Percentiles rank a stretch among this genome's conserved stretches.
phyloP scores from a whole-genome alignment of 805 yeast genomes.

The Jamesozyma lodderae region DNA sequence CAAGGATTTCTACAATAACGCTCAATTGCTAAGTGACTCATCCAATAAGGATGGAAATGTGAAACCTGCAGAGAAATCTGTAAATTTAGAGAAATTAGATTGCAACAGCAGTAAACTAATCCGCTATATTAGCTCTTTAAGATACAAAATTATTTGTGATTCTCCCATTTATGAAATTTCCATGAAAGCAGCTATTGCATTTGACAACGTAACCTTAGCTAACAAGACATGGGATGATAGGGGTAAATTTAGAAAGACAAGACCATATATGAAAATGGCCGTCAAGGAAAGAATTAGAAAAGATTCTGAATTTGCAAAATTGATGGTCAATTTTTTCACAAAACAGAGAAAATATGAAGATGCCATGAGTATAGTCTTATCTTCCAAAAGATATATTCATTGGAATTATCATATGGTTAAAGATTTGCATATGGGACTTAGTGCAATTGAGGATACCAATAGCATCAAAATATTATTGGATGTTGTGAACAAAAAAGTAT shows the following conservation, averaged over 20 bases:
- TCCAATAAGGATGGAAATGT: no score
- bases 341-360: slow-evolving; percentile 50
- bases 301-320: slow-evolving; percentile 48
- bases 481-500: slow-evolving; percentile 26
- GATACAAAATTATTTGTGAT: slow-evolving; percentile 33
- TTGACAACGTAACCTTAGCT: slow-evolving; percentile 49
- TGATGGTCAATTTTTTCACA: slow-evolving; percentile 55
- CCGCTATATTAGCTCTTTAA: slow-evolving; percentile 16
- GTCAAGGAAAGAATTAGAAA: slow-evolving; percentile 30
- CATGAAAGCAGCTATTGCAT: slow-evolving; percentile 54
- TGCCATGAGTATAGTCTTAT: slow-evolving; percentile 57
- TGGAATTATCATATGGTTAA: slow-evolving; percentile 53
- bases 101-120: background rate
- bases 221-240: slow-evolving; percentile 68
- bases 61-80: background rate
- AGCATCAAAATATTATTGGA: slow-evolving; percentile 26
- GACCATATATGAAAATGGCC: slow-evolving; percentile 43
- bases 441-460: slow-evolving; percentile 36
- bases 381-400: slow-evolving; percentile 57
- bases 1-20: slow-evolving; percentile 5
- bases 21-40: background rate
- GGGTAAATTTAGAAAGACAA: slow-evolving; percentile 57
- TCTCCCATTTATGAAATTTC: slow-evolving; percentile 51
- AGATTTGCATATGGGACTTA: slow-evolving; percentile 34
- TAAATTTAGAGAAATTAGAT: background rate